phyloP scores from a whole-genome alignment of 139 green algal genomes.

The Ulvella scutata region DNA sequence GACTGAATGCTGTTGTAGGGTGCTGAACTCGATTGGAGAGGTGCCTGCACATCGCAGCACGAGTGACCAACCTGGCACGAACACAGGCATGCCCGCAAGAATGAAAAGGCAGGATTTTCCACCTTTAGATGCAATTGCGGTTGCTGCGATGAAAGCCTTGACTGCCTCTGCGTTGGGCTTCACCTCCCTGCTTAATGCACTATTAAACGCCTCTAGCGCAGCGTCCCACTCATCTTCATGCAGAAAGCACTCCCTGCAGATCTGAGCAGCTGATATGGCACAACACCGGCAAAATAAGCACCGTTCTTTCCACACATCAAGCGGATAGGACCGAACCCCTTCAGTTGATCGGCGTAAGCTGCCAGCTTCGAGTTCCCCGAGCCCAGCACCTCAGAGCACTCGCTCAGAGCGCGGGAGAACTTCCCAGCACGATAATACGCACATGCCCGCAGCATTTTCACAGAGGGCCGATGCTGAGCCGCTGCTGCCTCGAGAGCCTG shows the following conservation, averaged over 20 bases:
- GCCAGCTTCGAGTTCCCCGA: neutral
- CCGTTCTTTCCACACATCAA: neutral
- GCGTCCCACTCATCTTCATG: neutral
- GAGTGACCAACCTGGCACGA: too few relatives aligned
- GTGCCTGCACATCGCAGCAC: too few relatives aligned
- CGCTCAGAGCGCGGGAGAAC: neutral
- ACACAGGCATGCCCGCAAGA: too few relatives aligned
- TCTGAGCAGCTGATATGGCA: neutral
- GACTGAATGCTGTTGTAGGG: too few relatives aligned
- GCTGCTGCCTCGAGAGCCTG: neutral
- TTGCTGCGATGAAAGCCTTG: neutral
- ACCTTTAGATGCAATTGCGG: neutral
- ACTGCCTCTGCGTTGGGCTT: neutral
- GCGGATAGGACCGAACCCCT: neutral
- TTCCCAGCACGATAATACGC: neutral
- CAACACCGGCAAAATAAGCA: neutral
- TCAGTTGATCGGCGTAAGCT: neutral
- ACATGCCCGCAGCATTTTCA: neutral
- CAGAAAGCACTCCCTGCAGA: neutral
- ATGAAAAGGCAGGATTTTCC: too few relatives aligned
- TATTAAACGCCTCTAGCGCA: neutral
- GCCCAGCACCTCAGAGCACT: neutral
- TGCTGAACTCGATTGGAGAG: too few relatives aligned
- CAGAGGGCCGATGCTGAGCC: neutral
- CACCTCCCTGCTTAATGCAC: neutral